Percentiles rank a stretch among this genome's conserved stretches.
Conservation (phyloP, 768 basidiomycete genomes). For the Gloeostereum incarnatum region DNA sequence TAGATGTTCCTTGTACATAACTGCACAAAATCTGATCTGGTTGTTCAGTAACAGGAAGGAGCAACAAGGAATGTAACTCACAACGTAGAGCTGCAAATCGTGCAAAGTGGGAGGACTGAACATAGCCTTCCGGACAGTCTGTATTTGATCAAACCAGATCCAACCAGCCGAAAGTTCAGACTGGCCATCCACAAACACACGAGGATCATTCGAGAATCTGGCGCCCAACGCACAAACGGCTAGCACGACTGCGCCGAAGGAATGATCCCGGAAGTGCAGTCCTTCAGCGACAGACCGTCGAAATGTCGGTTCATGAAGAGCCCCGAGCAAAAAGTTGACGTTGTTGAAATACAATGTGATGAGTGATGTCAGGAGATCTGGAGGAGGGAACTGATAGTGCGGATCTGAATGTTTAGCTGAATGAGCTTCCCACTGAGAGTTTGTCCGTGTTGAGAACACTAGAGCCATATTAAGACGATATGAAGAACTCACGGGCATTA, state of each 20-base stretch:
- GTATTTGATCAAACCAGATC: slow-evolving; percentile 36
- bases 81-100: neutral
- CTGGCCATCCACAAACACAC: no score
- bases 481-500: no score
- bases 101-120: neutral
- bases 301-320: no score
- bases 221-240: no score
- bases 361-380: neutral
- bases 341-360: neutral
- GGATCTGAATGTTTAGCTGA: no score
- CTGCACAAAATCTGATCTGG: neutral
- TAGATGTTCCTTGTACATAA: neutral
- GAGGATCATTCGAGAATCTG: no score
- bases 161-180: slow-evolving; percentile 32
- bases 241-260: no score
- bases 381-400: neutral
- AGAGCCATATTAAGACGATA: no score
- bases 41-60: neutral
- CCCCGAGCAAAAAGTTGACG: neutral
- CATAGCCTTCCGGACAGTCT: slow-evolving; percentile 30
- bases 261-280: no score
- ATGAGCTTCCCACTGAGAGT: neutral
- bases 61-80: slow-evolving; percentile 10
- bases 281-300: no score
- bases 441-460: no score